Conservation (phyloP, 805 yeast species). For the Blastobotrys americana region DNA sequence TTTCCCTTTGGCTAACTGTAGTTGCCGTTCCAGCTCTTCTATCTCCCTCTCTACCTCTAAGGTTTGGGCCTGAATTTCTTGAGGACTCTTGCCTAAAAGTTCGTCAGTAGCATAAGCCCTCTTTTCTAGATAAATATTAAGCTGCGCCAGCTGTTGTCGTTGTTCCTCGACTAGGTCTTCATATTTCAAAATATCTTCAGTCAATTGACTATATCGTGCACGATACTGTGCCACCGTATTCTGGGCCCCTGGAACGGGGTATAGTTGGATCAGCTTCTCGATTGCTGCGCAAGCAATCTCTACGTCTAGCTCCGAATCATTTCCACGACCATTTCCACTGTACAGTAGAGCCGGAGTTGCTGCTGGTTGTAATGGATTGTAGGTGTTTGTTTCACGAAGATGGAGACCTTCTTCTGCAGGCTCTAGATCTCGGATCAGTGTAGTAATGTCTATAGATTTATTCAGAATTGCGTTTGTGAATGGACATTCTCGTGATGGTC, state of each 20-base stretch:
- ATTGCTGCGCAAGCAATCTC: conserved; percentile 40
- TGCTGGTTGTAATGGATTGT: background rate
- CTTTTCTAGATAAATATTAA: conserved; percentile 13
- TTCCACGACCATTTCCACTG: background rate
- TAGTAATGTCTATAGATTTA: conserved; percentile 37
- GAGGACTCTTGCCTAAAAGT: conserved; percentile 9
- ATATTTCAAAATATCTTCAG: conserved; percentile 37
- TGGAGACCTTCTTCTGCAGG: conserved; percentile 17
- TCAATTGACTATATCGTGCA: conserved; percentile 31
- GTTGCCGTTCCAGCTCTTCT: conserved; percentile 12
- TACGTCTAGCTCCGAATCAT: conserved; percentile 23
- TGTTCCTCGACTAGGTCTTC: conserved; percentile 41
- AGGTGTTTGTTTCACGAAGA: conserved; percentile 5
- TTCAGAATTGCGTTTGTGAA: conserved; percentile 13
- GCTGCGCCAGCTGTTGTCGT: conserved; percentile 31
- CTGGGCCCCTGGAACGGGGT: conserved; percentile 36
- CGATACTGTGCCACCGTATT: conserved; percentile 25
- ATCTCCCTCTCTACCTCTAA: conserved; percentile 16
- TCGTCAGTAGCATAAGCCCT: conserved; percentile 8
- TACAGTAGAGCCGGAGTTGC: background rate
- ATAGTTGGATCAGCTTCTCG: conserved; percentile 30
- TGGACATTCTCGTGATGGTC: conserved; percentile 8
- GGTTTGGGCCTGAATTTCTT: conserved; percentile 12
- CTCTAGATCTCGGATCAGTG: conserved; percentile 54
- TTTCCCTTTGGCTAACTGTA: no score